Percentiles rank a stretch among this genome's conserved stretches.
These are phyloP conservation scores for Suillus decipiens DNA, from an alignment of 768 basidiomycete genomes.

Conservation along the genomic window DNA sequence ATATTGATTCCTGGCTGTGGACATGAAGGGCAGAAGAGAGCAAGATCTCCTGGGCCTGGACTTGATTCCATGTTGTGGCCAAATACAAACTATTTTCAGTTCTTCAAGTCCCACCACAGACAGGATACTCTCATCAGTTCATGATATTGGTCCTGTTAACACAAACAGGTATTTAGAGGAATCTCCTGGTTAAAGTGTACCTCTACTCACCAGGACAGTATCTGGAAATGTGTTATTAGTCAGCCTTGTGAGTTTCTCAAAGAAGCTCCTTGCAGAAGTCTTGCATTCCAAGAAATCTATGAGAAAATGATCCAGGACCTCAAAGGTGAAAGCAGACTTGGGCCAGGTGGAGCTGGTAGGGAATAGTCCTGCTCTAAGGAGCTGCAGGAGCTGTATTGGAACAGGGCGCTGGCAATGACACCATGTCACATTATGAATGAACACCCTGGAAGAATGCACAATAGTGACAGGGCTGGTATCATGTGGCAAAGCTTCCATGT, in stretches of 20 bases:
- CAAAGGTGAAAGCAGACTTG: slow-evolving; percentile 14
- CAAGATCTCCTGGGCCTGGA: slow-evolving; percentile 13
- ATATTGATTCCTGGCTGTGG: slow-evolving; percentile 30
- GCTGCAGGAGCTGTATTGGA: background rate
- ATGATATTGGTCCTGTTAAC: slow-evolving; percentile 13
- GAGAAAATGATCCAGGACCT: slow-evolving; percentile 10
- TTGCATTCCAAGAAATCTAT: slow-evolving; percentile 17
- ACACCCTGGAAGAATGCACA: slow-evolving; percentile 5
- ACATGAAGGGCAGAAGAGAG: slow-evolving; percentile 30
- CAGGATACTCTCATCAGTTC: slow-evolving; percentile 14
- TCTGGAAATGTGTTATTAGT: slow-evolving; percentile 7
- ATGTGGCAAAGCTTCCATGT: background rate
- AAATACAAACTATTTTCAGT: slow-evolving; percentile 13
- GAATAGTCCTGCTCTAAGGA: slow-evolving; percentile 7
- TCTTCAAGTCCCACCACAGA: slow-evolving; percentile 9
- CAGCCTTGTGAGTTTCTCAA: slow-evolving; percentile 11
- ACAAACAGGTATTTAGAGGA: background rate
- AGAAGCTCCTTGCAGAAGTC: slow-evolving; percentile 17
- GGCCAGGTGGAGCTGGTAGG: slow-evolving; percentile 8
- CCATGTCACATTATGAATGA: slow-evolving; percentile 7
- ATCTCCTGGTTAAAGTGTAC: background rate
- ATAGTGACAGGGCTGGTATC: background rate
- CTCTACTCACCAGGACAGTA: background rate
- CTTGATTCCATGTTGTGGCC: slow-evolving; percentile 11
- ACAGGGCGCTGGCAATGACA: background rate